Base-by-base conservation (phyloP, 345 rosid genomes). In the Bruguiera gymnorhiza region DNA sequence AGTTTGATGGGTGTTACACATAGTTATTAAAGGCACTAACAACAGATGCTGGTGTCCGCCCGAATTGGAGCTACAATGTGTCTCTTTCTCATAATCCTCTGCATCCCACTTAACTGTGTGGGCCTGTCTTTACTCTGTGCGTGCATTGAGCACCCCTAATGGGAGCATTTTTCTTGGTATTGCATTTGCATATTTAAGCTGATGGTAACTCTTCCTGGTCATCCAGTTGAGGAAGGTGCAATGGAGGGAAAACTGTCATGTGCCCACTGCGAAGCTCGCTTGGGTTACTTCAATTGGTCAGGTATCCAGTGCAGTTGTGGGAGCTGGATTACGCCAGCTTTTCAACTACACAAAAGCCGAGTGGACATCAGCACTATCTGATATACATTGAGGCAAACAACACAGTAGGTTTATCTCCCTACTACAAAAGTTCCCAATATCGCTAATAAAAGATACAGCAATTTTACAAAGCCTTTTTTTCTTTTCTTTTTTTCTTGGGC, bases 221-320 rank as follows among this genome's bases (percentile, higher is more conserved):
- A 10, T 62, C 39, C 74, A 88, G 96, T 89, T 70, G 90, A 84
- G 81, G 89, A 86, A 74, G 90, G 91, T 52, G 88, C 84, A 36
- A 48, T 88, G 73, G 92, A 93, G 73, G 97, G 97, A 43, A 91
- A 88, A 87, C 74, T 89, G 67, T 78, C 76, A 1, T 91, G 97
- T 60, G 85, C 80, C 16, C 83, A 88, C 62, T 93, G 96, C 60
- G 88, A 86, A 39, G 87, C 88, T 70, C 89, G 88, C 7, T 70
- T 93, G 78, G 98, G 98, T 62, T 87, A 86, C 87, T 93, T 93
- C 88, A 84, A 86, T 68, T 90, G 97, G 98, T 90, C 96, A 1
- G 96, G 97, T 10, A 86, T 88, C 70, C 93, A 91, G 60, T 89
- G 97, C 88, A 89, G 92, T 56, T 93, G 98, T 6, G 97, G 97